Evolutionary conservation across 2,329 filamentous ascomycete genomes (phyloP), one percentile per base, ranked within the genome.

Genomic region (Calonectria hawksworthii): DNA sequence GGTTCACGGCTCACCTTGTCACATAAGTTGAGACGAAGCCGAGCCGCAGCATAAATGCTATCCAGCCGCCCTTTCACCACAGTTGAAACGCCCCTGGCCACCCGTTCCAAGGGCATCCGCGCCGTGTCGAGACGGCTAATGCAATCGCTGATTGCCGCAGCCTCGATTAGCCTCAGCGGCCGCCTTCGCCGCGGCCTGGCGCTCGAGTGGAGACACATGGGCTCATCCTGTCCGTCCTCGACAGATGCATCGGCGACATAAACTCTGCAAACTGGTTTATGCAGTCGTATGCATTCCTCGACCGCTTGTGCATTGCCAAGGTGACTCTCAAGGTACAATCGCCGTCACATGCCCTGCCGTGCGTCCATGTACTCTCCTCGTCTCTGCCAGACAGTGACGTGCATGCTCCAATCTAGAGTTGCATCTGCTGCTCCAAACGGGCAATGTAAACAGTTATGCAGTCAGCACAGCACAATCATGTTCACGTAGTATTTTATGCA

Each of bases 81-180:
- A 36, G 10, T 6, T 30, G n/a, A 50, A 41, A 73, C 61, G 68
- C 54, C 74, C 28, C 23, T 64, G 68, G 61, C 74, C 76, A 74
- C 68, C 76, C 41, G 21, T 70, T 74, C 38, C 34, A 10, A 47
- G 65, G 56, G 73, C 52, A 75, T 50, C 56, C 78, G 71, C 65
- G 59, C 38, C 52, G 64, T 51, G 16, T 68, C 61, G 65, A 74
- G 73, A 74, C 74, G 75, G 38, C 76, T 77, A 74, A 79, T 77
- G 79, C 76, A 79, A 75, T 78, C 78, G 72, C 79, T 63, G 67
- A 75, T 77, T 68, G 65, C 14, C 14, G 26, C 18, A 16, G 51
- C 66, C 66, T 56, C 50, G 34, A 68, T 59, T 71, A 70, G 70
- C 61, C 69, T 66, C 50, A 13, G 66, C 65, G 74, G 75, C 73